Evolutionary conservation across 2,329 filamentous ascomycete species (phyloP).

Genomic region (Pseudogymnoascus destructans): DNA sequence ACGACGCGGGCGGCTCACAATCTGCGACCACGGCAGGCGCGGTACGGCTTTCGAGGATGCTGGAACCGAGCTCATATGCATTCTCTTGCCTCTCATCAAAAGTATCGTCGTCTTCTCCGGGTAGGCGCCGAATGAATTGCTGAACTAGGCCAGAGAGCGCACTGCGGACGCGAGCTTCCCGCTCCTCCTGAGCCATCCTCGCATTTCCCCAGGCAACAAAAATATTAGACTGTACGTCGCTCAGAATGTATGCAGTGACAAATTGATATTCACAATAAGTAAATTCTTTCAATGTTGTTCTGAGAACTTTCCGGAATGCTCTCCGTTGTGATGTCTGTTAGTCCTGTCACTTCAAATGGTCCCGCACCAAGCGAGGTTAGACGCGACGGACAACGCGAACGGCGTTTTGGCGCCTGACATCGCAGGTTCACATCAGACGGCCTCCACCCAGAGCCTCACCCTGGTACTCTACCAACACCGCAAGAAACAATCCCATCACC

Average conservation of each 20-base stretch:
- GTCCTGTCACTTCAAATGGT: not conserved
- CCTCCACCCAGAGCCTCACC: constrained; percentile 6
- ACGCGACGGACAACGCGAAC: constrained; percentile 7
- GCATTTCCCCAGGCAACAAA: constrained; percentile 6
- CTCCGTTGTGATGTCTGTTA: constrained; percentile 3
- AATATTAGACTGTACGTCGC: not conserved
- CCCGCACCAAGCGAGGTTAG: constrained; percentile 5
- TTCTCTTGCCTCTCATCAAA: constrained; percentile 58
- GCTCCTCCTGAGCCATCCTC: constrained; percentile 26
- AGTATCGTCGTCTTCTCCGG: constrained; percentile 52
- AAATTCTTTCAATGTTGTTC: constrained; percentile 7
- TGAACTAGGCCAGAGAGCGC: constrained; percentile 69
- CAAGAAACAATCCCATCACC: constrained; percentile 14
- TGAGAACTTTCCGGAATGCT: not conserved
- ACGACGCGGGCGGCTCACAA: constrained; percentile 1
- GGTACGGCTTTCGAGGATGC: constrained; percentile 30
- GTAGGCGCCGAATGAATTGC: constrained; percentile 55
- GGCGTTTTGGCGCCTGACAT: constrained; percentile 1
- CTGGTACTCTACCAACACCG: not conserved
- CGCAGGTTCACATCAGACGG: constrained; percentile 7
- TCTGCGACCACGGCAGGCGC: constrained; percentile 29
- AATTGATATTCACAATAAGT: not conserved
- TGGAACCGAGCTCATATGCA: constrained; percentile 37
- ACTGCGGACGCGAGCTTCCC: constrained; percentile 55
- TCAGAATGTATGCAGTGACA: not conserved